Evolutionary conservation across 306 rosid species (phyloP), one percentile per base, ranked within the genome.

Genomic region (Vigna mungo): DNA sequence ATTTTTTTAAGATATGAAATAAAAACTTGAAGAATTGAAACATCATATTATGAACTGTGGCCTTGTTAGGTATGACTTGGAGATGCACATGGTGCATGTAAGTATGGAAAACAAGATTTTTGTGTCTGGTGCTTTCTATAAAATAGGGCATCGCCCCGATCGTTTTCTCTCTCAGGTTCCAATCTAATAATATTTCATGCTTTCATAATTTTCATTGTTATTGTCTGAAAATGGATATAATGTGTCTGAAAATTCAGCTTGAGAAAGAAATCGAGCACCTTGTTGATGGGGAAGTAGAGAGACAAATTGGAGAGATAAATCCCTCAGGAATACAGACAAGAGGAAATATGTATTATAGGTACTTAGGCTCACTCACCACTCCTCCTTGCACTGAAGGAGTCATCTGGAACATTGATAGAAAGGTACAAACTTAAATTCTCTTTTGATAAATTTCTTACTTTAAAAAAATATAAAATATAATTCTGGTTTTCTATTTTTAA

Each of bases 301-400:
- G 52, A 48, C 53, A 2, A 63, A 63, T 75, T 16, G 80, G 72
- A 63, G 64, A 13, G 7, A 15, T 0, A 36, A 59, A 75, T 63
- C 80, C 80, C 25, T 63, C 53, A 0, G 23, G 54, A 63, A 36
- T 75, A 18, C 63, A 34, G 23, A 75, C 63, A 63, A 46, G 23
- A 75, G 53, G 64, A 39, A 75, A 75, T 1, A 32, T 36, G 27
- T 75, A 63, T 63, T 75, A 75, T 13, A 75, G 80, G 63, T 75
- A 75, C 17, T 0, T 75, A 14, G 80, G 80, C 2, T 75, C 80
- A 20, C 72, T 75, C 41, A 75, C 80, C 37, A 64, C 71, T 75
- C 79, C 72, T 48, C 79, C 79, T 62, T 75, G 79, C 62, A 75
- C 79, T 2, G 71, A 62, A 75, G 79, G 79, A 48, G 72, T 75